Conservation (phyloP, 169 alveolate genomes). For the Hepatocystis sp. region DNA sequence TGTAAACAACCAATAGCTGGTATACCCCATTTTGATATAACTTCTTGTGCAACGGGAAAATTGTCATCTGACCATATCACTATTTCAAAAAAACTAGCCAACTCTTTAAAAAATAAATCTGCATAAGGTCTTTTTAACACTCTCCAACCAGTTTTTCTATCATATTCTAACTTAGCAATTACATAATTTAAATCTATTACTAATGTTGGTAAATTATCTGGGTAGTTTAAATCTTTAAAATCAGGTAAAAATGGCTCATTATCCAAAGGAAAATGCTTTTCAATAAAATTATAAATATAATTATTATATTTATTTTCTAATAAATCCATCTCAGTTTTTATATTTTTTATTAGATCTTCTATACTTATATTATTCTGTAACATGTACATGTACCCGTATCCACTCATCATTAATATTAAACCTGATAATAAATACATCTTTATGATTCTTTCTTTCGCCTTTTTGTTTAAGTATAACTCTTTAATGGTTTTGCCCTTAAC, state of each 20-base stretch:
- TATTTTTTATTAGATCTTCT: slow-evolving; percentile 34
- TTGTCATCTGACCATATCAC: slow-evolving; percentile 95
- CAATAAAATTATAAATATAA: slow-evolving; percentile 48
- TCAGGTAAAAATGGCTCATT: slow-evolving; percentile 92
- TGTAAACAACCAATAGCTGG: slow-evolving; percentile 93
- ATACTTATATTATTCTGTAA: slow-evolving; percentile 36
- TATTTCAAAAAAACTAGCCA: slow-evolving; percentile 92
- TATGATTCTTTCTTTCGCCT: slow-evolving; percentile 39
- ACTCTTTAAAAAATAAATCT: slow-evolving; percentile 89
- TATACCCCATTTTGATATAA: slow-evolving; percentile 90
- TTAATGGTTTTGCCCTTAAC: slow-evolving; percentile 6
- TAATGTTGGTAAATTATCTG: slow-evolving; percentile 92
- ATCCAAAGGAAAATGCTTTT: slow-evolving; percentile 78
- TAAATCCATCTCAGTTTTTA: slow-evolving; percentile 23
- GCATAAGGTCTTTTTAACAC: slow-evolving; percentile 94
- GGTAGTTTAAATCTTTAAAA: slow-evolving; percentile 89
- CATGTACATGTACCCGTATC: slow-evolving; percentile 48
- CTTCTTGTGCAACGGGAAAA: slow-evolving; percentile 92
- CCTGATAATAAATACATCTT: slow-evolving; percentile 65
- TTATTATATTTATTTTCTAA: slow-evolving; percentile 71
- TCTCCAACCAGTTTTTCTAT: slow-evolving; percentile 91
- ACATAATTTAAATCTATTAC: slow-evolving; percentile 91
- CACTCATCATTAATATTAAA: slow-evolving; percentile 50
- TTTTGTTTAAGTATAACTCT: slow-evolving; percentile 41
- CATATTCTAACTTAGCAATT: slow-evolving; percentile 89